Percentiles rank a stretch among this genome's conserved stretches.
Evolutionary conservation across 768 basidiomycete species (phyloP).

Genomic region (Suillus sp.): DNA sequence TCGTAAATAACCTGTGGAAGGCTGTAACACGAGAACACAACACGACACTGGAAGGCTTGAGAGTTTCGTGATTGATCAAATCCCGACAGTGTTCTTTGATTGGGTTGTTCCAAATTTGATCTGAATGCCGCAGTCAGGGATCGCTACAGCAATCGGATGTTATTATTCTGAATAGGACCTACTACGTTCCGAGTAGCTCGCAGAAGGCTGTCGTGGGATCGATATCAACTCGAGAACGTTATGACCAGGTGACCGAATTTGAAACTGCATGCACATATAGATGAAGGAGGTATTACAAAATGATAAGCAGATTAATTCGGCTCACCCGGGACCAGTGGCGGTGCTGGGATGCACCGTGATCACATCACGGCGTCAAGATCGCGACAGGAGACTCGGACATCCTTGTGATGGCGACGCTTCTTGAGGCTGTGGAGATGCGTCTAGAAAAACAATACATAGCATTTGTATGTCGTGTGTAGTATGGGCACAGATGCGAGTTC

Average conservation of each 20-base stretch:
- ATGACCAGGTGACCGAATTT: conserved; percentile 2
- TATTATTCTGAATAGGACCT: not conserved
- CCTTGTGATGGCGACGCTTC: not conserved
- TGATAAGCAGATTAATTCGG: conserved; percentile 6
- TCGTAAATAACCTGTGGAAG: not conserved
- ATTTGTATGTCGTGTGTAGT: conserved; percentile 4
- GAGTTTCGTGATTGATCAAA: not conserved
- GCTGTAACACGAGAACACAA: not conserved
- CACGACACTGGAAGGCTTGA: not conserved
- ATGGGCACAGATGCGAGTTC: conserved; percentile 2
- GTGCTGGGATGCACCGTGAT: not conserved
- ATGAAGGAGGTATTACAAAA: not conserved
- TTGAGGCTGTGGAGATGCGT: not conserved
- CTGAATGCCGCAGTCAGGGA: not conserved
- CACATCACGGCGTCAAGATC: not conserved
- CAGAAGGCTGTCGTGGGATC: not conserved
- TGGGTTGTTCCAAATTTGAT: not conserved
- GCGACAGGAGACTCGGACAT: not conserved
- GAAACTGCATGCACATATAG: not conserved
- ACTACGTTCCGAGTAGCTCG: not conserved
- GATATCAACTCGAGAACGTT: not conserved
- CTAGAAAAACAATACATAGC: conserved; percentile 7
- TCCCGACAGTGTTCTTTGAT: not conserved
- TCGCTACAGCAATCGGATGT: not conserved
- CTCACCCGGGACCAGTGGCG: not conserved